These are phyloP conservation scores for Gastrodia elata DNA, from an alignment of 106 monocot genomes.

Conservation along the genomic window DNA sequence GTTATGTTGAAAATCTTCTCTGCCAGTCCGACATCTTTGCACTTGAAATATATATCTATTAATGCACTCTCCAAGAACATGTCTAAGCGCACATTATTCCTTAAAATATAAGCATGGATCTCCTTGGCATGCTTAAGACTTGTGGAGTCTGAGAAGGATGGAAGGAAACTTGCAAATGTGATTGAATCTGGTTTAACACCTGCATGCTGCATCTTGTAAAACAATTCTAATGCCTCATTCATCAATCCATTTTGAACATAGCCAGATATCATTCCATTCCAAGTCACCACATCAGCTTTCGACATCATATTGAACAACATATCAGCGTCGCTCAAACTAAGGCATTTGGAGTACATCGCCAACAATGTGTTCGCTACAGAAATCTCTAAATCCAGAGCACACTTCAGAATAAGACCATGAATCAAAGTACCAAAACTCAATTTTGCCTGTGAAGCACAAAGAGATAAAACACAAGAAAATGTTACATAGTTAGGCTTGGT, in stretches of 20 bases:
- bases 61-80: slow-evolving; percentile 78
- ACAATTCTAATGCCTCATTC: slow-evolving; percentile 47
- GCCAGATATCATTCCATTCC: slow-evolving; percentile 84
- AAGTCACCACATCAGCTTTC: slow-evolving; percentile 48
- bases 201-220: slow-evolving; percentile 50
- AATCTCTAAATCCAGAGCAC: slow-evolving; percentile 43
- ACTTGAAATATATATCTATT: slow-evolving; percentile 82
- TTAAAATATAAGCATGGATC: slow-evolving; percentile 65
- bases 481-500: slow-evolving; percentile 43
- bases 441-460: slow-evolving; percentile 51
- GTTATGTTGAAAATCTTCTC: slow-evolving; percentile 39
- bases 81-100: slow-evolving; percentile 57
- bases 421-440: slow-evolving; percentile 51
- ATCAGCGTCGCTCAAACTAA: slow-evolving; percentile 37
- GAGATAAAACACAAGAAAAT: slow-evolving; percentile 45
- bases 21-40: slow-evolving; percentile 47
- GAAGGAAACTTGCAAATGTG: slow-evolving; percentile 68
- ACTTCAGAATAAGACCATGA: slow-evolving; percentile 49
- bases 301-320: slow-evolving; percentile 52
- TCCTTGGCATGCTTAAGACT: slow-evolving; percentile 49
- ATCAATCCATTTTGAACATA: slow-evolving; percentile 76
- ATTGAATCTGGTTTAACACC: slow-evolving; percentile 69
- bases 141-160: slow-evolving; percentile 50
- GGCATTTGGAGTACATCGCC: slow-evolving; percentile 78
- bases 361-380: slow-evolving; percentile 76